Percentiles rank a stretch among this genome's conserved stretches.
Evolutionary conservation across 2,329 filamentous ascomycete species (phyloP).

Genomic region (Tolypocladium amazonense): DNA sequence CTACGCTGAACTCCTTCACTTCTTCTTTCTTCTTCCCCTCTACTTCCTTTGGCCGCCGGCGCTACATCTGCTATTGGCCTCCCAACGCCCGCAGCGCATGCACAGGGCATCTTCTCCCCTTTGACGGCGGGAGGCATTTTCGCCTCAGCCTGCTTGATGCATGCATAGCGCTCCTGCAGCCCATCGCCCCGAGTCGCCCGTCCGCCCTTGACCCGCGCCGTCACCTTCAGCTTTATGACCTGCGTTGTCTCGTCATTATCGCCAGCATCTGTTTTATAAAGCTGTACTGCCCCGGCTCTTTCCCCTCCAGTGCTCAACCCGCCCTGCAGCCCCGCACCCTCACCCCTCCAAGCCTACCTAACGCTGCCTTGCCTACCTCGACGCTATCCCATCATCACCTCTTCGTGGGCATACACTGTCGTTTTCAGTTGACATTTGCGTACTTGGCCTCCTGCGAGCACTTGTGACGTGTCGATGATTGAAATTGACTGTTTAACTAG

Average conservation of each 20-base stretch:
- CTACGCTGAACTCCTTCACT: not conserved
- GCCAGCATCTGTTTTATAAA: not conserved
- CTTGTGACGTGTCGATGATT: not conserved
- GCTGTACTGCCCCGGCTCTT: not conserved
- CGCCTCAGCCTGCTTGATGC: constrained; percentile 2
- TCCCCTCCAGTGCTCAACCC: not conserved
- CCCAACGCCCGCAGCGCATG: not conserved
- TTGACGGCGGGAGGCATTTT: constrained; percentile 3
- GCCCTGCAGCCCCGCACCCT: constrained; percentile 2
- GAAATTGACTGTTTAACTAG: not conserved
- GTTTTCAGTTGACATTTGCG: not conserved
- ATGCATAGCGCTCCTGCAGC: constrained; percentile 4
- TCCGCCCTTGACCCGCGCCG: not conserved
- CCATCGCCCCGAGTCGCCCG: constrained; percentile 1
- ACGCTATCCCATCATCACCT: not conserved
- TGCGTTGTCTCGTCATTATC: not conserved
- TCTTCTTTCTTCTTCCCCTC: not conserved
- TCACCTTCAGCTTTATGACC: not conserved
- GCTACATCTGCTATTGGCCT: not conserved
- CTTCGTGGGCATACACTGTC: not conserved
- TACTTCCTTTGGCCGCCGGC: not conserved
- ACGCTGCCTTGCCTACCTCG: not conserved
- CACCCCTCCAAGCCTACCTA: constrained; percentile 3
- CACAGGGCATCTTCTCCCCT: not conserved
- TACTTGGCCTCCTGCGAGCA: not conserved